Conservation (phyloP, 257 asterid species). For the Dorcoceras hygrometricum region DNA sequence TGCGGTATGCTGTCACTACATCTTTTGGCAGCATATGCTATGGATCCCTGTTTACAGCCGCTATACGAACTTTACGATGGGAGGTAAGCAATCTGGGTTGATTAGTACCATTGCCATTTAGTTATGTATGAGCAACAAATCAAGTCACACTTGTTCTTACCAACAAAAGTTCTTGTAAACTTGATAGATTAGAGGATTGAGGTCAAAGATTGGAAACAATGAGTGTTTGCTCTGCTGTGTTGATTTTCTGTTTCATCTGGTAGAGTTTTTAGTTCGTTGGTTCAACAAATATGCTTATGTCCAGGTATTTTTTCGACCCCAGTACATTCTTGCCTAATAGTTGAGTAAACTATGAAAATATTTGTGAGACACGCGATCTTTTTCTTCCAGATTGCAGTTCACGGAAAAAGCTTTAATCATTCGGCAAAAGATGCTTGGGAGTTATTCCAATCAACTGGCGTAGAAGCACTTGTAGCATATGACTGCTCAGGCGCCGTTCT, state of each 20-base stretch:
- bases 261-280: conserved; percentile 93
- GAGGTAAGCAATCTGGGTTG: conserved; percentile 50
- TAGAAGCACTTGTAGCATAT: conserved; percentile 89
- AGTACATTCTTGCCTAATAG: background rate
- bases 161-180: conserved; percentile 20
- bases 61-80: conserved; percentile 92
- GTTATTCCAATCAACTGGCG: conserved; percentile 91
- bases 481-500: conserved; percentile 97
- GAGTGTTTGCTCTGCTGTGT: conserved; percentile 97
- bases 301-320: conserved; percentile 54
- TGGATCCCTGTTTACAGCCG: conserved; percentile 98
- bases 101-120: conserved; percentile 17
- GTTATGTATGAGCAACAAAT: conserved; percentile 9
- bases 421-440: conserved; percentile 99
- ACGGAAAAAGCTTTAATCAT: conserved; percentile 88
- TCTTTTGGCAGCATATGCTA: conserved; percentile 98
- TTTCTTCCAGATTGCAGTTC: conserved; percentile 70
- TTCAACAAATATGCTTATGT: conserved; percentile 98
- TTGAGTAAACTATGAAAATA: background rate
- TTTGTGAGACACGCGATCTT: conserved; percentile 2
- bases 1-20: conserved; percentile 75
- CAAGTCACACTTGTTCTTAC: conserved; percentile 14
- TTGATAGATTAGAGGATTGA: conserved; percentile 87
- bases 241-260: conserved; percentile 87
- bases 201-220: conserved; percentile 92